These are phyloP conservation scores for Ascochyta rabiei DNA, from an alignment of 2,329 filamentous ascomycete species.

Conservation along the genomic window DNA sequence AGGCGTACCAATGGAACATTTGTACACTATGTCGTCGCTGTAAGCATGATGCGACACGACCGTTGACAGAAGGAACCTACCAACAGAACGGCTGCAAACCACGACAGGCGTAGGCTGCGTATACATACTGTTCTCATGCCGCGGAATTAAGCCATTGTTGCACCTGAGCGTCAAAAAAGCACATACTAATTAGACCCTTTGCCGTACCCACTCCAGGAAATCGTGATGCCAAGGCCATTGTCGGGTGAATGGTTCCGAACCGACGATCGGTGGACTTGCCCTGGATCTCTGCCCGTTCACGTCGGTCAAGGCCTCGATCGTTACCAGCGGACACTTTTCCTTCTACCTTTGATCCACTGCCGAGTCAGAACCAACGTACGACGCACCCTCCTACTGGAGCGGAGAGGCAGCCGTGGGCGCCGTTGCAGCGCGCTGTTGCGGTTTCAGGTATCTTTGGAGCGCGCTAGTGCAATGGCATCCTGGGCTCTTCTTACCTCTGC, in stretches of 20 bases:
- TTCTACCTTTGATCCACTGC: neutral
- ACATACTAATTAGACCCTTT: slow-evolving; percentile 19
- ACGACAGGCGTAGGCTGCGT: slow-evolving; percentile 5
- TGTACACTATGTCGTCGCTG: neutral
- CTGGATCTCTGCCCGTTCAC: slow-evolving; percentile 1
- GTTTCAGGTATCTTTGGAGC: slow-evolving; percentile 14
- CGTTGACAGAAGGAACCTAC: slow-evolving; percentile 1
- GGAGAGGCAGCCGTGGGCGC: neutral
- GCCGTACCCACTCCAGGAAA: slow-evolving; percentile 18
- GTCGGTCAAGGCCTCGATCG: neutral
- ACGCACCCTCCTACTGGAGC: neutral
- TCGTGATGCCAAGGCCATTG: slow-evolving; percentile 28
- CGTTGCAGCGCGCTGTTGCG: slow-evolving; percentile 16
- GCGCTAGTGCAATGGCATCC: slow-evolving; percentile 7
- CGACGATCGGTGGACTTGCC: slow-evolving; percentile 25
- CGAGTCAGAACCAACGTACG: slow-evolving; percentile 4
- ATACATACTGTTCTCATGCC: slow-evolving; percentile 6
- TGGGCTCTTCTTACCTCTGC: neutral
- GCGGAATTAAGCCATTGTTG: slow-evolving; percentile 18
- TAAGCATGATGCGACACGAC: neutral
- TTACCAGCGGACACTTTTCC: neutral
- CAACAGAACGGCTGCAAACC: neutral
- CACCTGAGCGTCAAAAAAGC: slow-evolving; percentile 8
- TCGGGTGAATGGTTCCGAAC: slow-evolving; percentile 21
- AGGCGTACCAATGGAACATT: neutral